Evolutionary conservation across 345 rosid genomes (phyloP), one percentile per base, ranked within the genome.

Genomic region (Leavenworthia alabamica): DNA sequence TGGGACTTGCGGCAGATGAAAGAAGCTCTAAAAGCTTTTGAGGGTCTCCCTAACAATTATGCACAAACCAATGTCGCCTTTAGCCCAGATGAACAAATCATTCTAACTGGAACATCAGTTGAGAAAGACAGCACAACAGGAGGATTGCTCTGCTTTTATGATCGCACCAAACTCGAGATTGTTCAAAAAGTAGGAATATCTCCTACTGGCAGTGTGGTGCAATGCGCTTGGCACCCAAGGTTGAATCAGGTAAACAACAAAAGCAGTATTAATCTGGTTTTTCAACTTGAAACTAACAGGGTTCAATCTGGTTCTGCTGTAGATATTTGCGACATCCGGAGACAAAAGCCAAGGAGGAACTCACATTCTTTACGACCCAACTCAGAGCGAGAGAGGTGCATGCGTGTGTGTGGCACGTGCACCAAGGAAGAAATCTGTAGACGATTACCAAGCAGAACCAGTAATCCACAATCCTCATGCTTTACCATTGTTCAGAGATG

Each of bases 381-480:
- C 81, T 26, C 71, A 80, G 32, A 89, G 99, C 17, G 89, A 85
- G 81, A 87, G 85, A 77, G 97, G 99, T 26, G 97, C 99, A 64
- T 94, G 91, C 33, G 95, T 86, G 8, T 93, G 97, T 70, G 92
- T 89, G 66, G 94, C 96, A 51, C 89, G 95, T 52, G 99, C 96
- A 7, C 99, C 96, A 15, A 81, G 99, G 83, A 85, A 84, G 75
- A 84, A 89, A 73, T 93, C 99, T 45, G 72, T 93, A 41, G 97
- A 93, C 55, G 99, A 89, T 77, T 87, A 89, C 76, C 90, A 75
- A 85, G 80, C 78, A 22, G 82, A 83, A 54, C 97, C 79, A 67
- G 90, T 86, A 44, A 87, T 93, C 59, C 99, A 93, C 78, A 93
- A 93, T 51, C 99, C 99, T 50, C 99, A 93, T 67, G 90, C 99